Conservation (phyloP, 768 basidiomycete genomes). For the Pisolithus marmoratus region DNA sequence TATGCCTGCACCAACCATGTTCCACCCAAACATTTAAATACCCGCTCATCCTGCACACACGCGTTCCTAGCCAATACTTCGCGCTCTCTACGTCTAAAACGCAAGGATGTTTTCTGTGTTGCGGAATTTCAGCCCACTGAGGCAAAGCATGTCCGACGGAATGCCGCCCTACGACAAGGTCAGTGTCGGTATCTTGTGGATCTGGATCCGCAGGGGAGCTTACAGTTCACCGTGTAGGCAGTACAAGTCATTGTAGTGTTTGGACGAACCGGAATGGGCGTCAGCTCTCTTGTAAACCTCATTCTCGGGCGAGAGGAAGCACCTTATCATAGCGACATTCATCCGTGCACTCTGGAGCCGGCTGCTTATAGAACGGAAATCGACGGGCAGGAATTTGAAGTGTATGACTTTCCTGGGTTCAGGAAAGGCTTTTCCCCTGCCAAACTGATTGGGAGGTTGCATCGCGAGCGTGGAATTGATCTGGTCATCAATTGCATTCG, state of each 20-base stretch:
- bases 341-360: constrained; percentile 21
- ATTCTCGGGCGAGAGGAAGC: constrained; percentile 29
- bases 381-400: constrained; percentile 26
- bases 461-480: constrained; percentile 25
- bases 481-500: constrained; percentile 26
- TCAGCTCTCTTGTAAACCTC: constrained; percentile 28
- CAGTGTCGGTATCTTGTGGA: constrained; percentile 4
- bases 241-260: constrained; percentile 29
- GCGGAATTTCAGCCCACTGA: constrained; percentile 21
- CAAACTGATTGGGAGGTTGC: constrained; percentile 23
- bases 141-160: constrained; percentile 13
- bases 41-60: constrained; percentile 9
- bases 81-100: constrained; percentile 14
- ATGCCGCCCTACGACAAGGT: constrained; percentile 28
- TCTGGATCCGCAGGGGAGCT: neutral
- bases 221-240: constrained; percentile 9
- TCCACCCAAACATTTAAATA: constrained; percentile 8
- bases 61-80: constrained; percentile 17
- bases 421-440: constrained; percentile 15
- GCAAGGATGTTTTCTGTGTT: constrained; percentile 15
- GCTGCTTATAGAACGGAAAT: constrained; percentile 23
- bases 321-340: constrained; percentile 28
- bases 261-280: constrained; percentile 28
- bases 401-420: constrained; percentile 27
- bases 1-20: neutral